phyloP scores from a whole-genome alignment of 139 green algal genomes.

The Closterium sp. region DNA sequence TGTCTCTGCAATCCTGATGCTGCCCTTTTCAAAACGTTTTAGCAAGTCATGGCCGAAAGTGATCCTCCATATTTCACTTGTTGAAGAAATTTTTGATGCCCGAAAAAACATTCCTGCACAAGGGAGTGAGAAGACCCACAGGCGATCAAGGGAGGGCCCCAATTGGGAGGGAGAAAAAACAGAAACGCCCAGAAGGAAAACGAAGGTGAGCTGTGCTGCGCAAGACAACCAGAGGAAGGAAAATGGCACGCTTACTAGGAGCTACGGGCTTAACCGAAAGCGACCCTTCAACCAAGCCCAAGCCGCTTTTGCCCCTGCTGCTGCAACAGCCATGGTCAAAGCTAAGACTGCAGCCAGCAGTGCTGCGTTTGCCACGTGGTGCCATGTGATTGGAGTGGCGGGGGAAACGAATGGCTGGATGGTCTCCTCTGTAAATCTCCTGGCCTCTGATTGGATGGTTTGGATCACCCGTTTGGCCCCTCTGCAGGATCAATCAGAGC shows the following conservation, averaged over 20 bases:
- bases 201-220: no score
- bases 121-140: background rate
- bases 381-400: background rate
- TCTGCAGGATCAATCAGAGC: background rate
- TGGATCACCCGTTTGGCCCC: background rate
- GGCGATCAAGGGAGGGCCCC: background rate
- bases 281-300: background rate
- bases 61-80: background rate
- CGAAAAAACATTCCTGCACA: background rate
- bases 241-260: background rate
- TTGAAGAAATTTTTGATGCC: background rate
- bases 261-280: background rate
- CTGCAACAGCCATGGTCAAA: background rate
- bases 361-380: background rate
- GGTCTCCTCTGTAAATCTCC: background rate
- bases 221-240: background rate
- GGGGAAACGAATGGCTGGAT: background rate
- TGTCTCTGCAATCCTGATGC: no score
- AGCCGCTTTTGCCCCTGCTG: background rate
- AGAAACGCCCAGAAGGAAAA: no score
- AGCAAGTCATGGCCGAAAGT: no score
- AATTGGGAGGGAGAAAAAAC: background rate
- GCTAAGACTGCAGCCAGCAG: background rate
- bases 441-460: background rate
- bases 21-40: no score